Base-by-base conservation (phyloP, 2,329 filamentous ascomycete species). In the Beauveria bassiana region DNA sequence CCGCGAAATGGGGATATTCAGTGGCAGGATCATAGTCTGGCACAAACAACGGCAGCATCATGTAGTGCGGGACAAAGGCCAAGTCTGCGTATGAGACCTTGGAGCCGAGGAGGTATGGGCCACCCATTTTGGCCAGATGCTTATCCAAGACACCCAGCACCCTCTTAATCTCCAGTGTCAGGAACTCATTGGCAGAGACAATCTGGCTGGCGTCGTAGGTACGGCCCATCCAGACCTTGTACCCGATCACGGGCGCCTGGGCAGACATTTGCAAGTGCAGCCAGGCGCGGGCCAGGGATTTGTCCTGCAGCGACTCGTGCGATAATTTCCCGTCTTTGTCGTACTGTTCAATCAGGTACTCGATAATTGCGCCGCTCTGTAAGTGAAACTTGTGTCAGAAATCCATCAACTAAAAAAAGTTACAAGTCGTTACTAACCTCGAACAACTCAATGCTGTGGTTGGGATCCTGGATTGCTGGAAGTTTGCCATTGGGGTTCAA, bases 201-300 rank as follows among this genome's bases (percentile, higher is more conserved):
- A 73, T 18, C 63, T 66, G 63, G 22, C 68, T 67, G 7, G 63
- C 66, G 34, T 72, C 65, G 53, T 68, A 66, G 12, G 46, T 28
- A 3, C 65, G 60, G 42, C 60, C 34, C 58, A 70, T 70, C 65
- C 68, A 69, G 28, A 63, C 61, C 52, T 62, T 62, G 55, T 66
- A 69, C 45, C 69, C 69, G 43, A 66, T 71, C 51, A 72, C 73
- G 10, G 70, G 72, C 2, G 70, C 71, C 59, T 73, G 71, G 1
- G 64, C 66, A 43, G 63, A 64, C 57, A 65, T 66, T 43, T 68
- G 65, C 43, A 68, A 68, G 57, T 66, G 61, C 18, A 62, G 50
- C 65, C 64, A 68, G 4, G 57, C 31, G 10, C 63, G 64, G 9
- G 64, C 57, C 12, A 28, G 14, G 3, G 46, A 49, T 22, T 49